These are phyloP conservation scores for Dothideomycetes sp. DNA, from an alignment of 2,329 filamentous ascomycete genomes.

Conservation along the genomic window DNA sequence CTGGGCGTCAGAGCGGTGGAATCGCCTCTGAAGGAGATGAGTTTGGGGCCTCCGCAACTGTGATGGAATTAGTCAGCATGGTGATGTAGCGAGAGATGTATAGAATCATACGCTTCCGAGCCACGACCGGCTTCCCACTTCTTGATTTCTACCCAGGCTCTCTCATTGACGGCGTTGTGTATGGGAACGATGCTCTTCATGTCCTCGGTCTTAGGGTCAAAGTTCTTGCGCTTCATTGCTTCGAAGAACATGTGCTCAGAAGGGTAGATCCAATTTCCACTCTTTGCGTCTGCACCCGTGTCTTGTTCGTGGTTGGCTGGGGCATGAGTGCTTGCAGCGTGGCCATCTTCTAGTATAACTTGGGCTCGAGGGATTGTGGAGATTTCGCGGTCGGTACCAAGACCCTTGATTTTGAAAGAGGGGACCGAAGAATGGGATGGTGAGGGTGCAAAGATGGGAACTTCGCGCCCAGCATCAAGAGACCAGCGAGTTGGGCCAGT, in stretches of 20 bases:
- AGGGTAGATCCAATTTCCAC: constrained; percentile 94
- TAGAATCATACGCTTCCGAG: constrained; percentile 42
- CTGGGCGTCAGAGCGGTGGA: constrained; percentile 59
- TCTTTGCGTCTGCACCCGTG: constrained; percentile 54
- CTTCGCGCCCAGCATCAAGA: constrained; percentile 22
- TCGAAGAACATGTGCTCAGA: constrained; percentile 97
- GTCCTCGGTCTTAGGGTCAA: constrained; percentile 58
- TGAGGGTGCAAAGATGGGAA: constrained; percentile 13
- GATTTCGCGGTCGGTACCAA: constrained; percentile 60
- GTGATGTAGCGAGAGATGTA: not conserved
- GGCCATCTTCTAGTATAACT: constrained; percentile 25
- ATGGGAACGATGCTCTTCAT: constrained; percentile 93
- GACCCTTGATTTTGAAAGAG: constrained; percentile 25
- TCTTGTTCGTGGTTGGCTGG: constrained; percentile 71
- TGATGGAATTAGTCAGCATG: constrained; percentile 8
- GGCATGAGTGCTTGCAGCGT: constrained; percentile 14
- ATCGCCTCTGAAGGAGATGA: constrained; percentile 73
- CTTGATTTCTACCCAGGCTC: constrained; percentile 86
- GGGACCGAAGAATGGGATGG: constrained; percentile 14
- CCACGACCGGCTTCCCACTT: constrained; percentile 66
- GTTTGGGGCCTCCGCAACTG: constrained; percentile 63
- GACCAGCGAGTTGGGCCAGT: constrained; percentile 19
- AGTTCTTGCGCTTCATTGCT: constrained; percentile 84
- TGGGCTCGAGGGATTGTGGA: constrained; percentile 58
- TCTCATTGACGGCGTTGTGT: constrained; percentile 96